Percentiles rank a stretch among this genome's conserved stretches.
These are phyloP conservation scores for Leccinum arenicola DNA, from an alignment of 768 basidiomycete genomes.

Conservation along the genomic window DNA sequence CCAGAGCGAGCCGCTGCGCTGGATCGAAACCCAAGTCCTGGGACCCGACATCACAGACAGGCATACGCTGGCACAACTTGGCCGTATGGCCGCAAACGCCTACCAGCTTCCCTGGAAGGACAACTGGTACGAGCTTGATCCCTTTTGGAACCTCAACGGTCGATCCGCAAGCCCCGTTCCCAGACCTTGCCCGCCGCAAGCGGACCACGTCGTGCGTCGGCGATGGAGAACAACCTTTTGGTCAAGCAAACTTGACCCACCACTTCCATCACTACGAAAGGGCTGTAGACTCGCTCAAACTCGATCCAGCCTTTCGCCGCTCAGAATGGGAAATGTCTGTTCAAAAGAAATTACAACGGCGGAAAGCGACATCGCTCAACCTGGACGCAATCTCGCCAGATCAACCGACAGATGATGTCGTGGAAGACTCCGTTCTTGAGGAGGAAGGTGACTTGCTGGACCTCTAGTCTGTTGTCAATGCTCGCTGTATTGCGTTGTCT, in stretches of 20 bases:
- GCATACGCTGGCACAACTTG: constrained; percentile 79
- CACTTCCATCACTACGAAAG: constrained; percentile 77
- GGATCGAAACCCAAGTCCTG: constrained; percentile 64
- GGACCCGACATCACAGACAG: constrained; percentile 79
- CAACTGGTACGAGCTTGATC: constrained; percentile 82
- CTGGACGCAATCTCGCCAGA: constrained; percentile 24
- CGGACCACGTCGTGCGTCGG: constrained; percentile 51
- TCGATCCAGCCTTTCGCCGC: constrained; percentile 57
- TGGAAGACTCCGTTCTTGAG: constrained; percentile 27
- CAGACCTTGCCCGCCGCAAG: constrained; percentile 52
- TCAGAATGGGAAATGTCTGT: constrained; percentile 60
- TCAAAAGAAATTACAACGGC: constrained; percentile 50
- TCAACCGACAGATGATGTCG: constrained; percentile 28
- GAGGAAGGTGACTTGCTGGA: constrained; percentile 62
- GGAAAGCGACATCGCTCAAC: constrained; percentile 46
- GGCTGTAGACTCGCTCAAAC: constrained; percentile 63
- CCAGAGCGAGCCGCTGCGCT: constrained; percentile 55
- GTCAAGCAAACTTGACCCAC: constrained; percentile 59
- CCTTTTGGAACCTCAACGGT: constrained; percentile 58
- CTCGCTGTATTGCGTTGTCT: constrained; percentile 68
- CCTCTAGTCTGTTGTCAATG: constrained; percentile 87
- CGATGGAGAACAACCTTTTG: constrained; percentile 45
- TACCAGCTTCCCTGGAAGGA: constrained; percentile 69
- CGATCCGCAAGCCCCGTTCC: constrained; percentile 44
- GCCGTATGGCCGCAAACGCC: constrained; percentile 86